These are phyloP conservation scores for Nicotiana benthamiana DNA, from an alignment of 257 asterid genomes.

Conservation along the genomic window DNA sequence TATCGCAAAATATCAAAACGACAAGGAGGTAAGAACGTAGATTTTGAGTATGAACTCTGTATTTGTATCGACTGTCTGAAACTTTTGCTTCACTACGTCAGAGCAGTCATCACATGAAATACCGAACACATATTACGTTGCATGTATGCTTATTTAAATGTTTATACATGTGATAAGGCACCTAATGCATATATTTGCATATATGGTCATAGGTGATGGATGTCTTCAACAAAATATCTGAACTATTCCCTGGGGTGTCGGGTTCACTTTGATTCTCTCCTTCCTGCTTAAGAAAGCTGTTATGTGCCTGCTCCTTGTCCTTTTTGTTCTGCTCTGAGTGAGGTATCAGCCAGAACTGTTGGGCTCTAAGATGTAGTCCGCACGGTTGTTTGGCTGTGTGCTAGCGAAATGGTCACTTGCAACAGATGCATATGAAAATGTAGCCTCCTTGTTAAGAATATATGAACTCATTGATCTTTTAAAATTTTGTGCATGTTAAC, in stretches of 20 bases:
- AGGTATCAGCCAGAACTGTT: neutral
- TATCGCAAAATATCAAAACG: conserved; percentile 84
- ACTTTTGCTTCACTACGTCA: neutral
- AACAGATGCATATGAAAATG: neutral
- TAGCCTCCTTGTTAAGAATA: neutral
- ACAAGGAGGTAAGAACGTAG: conserved; percentile 64
- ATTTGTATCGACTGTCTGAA: neutral
- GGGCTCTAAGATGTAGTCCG: neutral
- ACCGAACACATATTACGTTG: neutral
- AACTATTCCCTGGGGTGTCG: conserved; percentile 79
- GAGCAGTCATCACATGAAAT: neutral
- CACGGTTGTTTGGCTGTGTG: neutral
- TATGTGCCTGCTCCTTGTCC: neutral
- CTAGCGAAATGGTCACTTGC: neutral
- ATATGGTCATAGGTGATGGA: conserved; percentile 73
- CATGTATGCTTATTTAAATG: neutral
- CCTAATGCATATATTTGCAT: neutral
- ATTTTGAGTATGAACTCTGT: neutral
- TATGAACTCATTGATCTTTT: neutral
- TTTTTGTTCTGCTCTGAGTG: conserved; percentile 5
- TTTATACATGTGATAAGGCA: neutral
- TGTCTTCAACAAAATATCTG: conserved; percentile 86
- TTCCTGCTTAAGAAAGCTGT: neutral
- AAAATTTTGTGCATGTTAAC: neutral
- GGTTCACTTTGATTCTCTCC: conserved; percentile 28